Conservation (phyloP, 345 rosid genomes). For the Xanthoceras sorbifolium region DNA sequence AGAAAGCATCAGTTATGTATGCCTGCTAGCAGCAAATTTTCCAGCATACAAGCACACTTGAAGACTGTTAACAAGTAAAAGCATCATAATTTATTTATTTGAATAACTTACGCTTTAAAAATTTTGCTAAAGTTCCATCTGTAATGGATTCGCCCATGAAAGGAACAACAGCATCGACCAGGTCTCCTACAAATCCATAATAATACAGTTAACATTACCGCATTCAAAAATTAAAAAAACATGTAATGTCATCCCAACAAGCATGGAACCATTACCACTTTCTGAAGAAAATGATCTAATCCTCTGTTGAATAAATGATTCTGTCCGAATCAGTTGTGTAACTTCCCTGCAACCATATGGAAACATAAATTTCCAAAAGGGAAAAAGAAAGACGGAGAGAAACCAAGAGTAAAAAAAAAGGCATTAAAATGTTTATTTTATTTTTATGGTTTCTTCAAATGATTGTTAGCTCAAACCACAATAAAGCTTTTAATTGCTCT, state of each 20-base stretch:
- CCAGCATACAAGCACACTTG: not conserved
- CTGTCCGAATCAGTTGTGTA: slow-evolving; percentile 18
- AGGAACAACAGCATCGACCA: slow-evolving; percentile 79
- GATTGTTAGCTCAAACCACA: not conserved
- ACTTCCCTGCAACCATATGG: slow-evolving; percentile 18
- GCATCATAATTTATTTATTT: slow-evolving; percentile 13
- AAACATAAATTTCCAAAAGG: not conserved
- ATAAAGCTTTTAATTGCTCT: not conserved
- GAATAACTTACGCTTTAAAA: slow-evolving; percentile 64
- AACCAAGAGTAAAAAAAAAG: not conserved
- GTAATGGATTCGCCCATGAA: slow-evolving; percentile 89
- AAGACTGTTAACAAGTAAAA: not conserved
- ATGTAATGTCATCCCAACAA: not conserved
- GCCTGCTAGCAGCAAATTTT: not conserved
- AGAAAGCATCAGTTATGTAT: not conserved
- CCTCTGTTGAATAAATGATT: slow-evolving; percentile 19
- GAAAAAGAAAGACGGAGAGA: not conserved
- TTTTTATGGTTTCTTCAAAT: not conserved
- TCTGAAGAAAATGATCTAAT: slow-evolving; percentile 34
- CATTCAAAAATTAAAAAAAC: slow-evolving; percentile 1
- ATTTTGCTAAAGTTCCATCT: slow-evolving; percentile 74
- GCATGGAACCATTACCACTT: slow-evolving; percentile 25
- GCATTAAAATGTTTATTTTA: not conserved
- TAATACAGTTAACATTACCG: not conserved
- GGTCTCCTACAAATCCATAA: slow-evolving; percentile 43